phyloP scores from a whole-genome alignment of 2,329 filamentous ascomycete species.

The Atkinsonella hypoxylon region DNA sequence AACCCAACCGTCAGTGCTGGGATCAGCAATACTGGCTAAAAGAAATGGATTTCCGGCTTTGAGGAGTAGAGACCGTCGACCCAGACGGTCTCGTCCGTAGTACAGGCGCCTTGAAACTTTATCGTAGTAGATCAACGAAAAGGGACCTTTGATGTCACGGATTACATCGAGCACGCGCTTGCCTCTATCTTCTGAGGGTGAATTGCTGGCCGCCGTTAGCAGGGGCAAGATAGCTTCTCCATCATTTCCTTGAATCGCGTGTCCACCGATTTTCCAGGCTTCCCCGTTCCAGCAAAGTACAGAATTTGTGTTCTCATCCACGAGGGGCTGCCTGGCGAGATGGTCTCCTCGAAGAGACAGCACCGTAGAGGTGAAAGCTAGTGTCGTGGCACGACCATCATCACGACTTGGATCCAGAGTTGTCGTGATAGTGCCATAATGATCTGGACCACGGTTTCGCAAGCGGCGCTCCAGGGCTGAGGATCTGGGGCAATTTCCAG shows the following conservation, averaged over 20 bases:
- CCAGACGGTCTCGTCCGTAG: slow-evolving; percentile 79
- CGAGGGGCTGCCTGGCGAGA: slow-evolving; percentile 62
- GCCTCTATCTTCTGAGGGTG: slow-evolving; percentile 9
- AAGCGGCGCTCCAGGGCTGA: slow-evolving; percentile 32
- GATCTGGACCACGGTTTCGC: slow-evolving; percentile 47
- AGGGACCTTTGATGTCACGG: slow-evolving; percentile 63
- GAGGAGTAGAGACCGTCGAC: slow-evolving; percentile 68
- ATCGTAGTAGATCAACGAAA: slow-evolving; percentile 81
- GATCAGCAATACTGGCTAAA: slow-evolving; percentile 61
- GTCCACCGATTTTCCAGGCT: slow-evolving; percentile 63
- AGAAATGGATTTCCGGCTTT: slow-evolving; percentile 38
- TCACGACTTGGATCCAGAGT: slow-evolving; percentile 10
- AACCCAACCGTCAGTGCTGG: slow-evolving; percentile 41
- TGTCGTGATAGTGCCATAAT: slow-evolving; percentile 32
- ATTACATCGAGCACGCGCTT: slow-evolving; percentile 37
- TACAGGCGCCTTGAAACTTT: slow-evolving; percentile 48
- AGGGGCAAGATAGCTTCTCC: slow-evolving; percentile 54
- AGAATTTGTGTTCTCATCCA: slow-evolving; percentile 42
- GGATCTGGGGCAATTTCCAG: slow-evolving; percentile 16
- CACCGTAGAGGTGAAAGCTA: slow-evolving; percentile 72
- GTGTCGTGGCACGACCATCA: slow-evolving; percentile 20
- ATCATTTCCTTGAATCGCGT: slow-evolving; percentile 62
- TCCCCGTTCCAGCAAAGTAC: slow-evolving; percentile 96
- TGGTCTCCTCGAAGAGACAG: slow-evolving; percentile 73
- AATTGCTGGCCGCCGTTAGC: slow-evolving; percentile 34